These are phyloP conservation scores for Fusarium sp. DNA, from an alignment of 2,329 filamentous ascomycete genomes.

Conservation along the genomic window DNA sequence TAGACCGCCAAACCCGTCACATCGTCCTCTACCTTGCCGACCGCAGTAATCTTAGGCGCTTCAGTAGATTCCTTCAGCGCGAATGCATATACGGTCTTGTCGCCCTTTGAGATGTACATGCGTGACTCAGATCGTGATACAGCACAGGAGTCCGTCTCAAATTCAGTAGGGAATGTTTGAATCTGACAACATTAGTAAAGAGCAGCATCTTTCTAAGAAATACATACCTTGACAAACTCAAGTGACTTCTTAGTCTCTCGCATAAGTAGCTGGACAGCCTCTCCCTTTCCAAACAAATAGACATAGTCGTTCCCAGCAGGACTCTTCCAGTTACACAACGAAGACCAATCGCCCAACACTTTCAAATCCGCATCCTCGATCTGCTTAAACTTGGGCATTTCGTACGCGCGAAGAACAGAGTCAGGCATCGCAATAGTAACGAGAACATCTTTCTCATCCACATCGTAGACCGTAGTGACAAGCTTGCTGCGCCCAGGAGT, in stretches of 20 bases:
- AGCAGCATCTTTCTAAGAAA: fast-evolving
- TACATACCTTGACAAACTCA: constrained; percentile 53
- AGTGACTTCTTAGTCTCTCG: constrained; percentile 43
- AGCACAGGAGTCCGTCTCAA: constrained; percentile 58
- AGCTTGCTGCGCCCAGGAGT: constrained; percentile 59
- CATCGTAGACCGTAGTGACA: constrained; percentile 53
- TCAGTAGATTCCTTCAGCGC: constrained; percentile 53
- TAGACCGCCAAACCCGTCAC: constrained; percentile 58
- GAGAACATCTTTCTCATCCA: constrained; percentile 52
- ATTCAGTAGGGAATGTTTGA: constrained; percentile 55
- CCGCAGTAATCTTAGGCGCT: constrained; percentile 49
- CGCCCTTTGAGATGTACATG: constrained; percentile 56
- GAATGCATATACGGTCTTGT: constrained; percentile 54
- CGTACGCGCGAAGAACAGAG: constrained; percentile 55
- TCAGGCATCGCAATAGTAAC: constrained; percentile 57
- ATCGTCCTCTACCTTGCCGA: constrained; percentile 52
- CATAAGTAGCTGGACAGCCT: constrained; percentile 54
- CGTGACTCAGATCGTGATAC: constrained; percentile 50
- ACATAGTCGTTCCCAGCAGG: constrained; percentile 56
- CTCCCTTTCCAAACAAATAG: constrained; percentile 58
- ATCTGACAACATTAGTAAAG: constrained; percentile 44
- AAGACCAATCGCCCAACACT: constrained; percentile 59
- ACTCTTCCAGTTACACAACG: constrained; percentile 59
- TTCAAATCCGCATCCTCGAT: constrained; percentile 48
- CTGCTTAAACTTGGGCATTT: constrained; percentile 48